Conservation (phyloP, 1,284 basidiomycete genomes). For the Ustilago tritici region DNA sequence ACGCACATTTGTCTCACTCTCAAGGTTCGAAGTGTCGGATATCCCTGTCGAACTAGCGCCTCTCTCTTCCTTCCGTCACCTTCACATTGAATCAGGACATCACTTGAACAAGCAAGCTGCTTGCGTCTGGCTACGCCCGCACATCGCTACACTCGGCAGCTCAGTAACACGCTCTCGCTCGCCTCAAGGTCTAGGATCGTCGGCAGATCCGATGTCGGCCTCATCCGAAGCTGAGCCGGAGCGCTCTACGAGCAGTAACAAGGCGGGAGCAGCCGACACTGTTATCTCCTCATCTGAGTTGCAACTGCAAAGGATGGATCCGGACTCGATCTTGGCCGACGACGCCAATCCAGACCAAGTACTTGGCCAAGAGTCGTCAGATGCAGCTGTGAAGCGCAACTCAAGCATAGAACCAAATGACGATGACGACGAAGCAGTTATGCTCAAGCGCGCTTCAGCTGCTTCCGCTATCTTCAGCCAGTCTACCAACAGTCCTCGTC, state of each 20-base stretch:
- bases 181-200: constrained; percentile 7
- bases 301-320: constrained; percentile 49
- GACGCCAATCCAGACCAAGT: constrained; percentile 58
- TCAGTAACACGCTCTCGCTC: not conserved
- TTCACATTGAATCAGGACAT: not conserved
- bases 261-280: constrained; percentile 10
- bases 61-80: constrained; percentile 2
- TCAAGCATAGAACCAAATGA: constrained; percentile 5
- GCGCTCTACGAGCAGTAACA: constrained; percentile 6
- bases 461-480: constrained; percentile 48
- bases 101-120: not conserved
- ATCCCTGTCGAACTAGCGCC: not conserved
- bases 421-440: constrained; percentile 16
- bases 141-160: not conserved
- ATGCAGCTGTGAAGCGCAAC: constrained; percentile 22
- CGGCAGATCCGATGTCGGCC: constrained; percentile 24
- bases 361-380: constrained; percentile 53
- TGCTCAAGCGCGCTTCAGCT: constrained; percentile 38
- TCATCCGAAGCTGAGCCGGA: constrained; percentile 21
- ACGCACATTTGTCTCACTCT: not conserved
- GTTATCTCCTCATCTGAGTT: constrained; percentile 22
- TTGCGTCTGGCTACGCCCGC: not conserved
- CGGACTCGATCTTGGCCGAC: constrained; percentile 61
- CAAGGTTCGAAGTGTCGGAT: not conserved
- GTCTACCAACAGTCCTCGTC: constrained; percentile 22